Percentiles rank a stretch among this genome's conserved stretches.
Evolutionary conservation across 345 rosid species (phyloP).

Genomic region (Pistacia integerrima): DNA sequence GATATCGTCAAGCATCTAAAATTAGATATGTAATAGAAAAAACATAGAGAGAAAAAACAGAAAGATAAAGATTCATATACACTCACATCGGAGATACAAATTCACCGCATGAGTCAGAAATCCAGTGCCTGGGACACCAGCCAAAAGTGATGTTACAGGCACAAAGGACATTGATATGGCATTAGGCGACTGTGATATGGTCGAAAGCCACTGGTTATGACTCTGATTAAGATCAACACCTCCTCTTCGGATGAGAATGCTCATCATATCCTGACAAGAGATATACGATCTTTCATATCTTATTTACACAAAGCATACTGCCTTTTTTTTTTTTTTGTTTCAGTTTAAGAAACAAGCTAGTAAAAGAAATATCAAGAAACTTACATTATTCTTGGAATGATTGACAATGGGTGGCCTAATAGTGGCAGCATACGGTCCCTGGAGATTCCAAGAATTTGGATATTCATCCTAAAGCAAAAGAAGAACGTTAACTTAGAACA

Average conservation of each 20-base stretch:
- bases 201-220: constrained; percentile 88
- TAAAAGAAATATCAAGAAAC: constrained; percentile 24
- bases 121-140: constrained; percentile 84
- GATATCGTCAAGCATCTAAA: not conserved
- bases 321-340: not conserved
- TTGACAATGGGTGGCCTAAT: constrained; percentile 43
- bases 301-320: not conserved
- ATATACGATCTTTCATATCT: constrained; percentile 8
- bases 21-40: not conserved
- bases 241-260: constrained; percentile 66
- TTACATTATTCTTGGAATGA: constrained; percentile 64
- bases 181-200: constrained; percentile 72
- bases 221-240: constrained; percentile 70
- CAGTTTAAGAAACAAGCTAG: not conserved
- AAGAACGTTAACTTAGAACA: not conserved
- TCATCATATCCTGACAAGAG: constrained; percentile 45
- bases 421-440: constrained; percentile 39
- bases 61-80: constrained; percentile 16
- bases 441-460: constrained; percentile 40
- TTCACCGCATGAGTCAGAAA: constrained; percentile 86
- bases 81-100: constrained; percentile 89
- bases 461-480: constrained; percentile 50
- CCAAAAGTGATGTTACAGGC: constrained; percentile 85
- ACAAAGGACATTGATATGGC: constrained; percentile 92
- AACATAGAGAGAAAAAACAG: not conserved